A percentile compares a stretch with the other conserved stretches of the same genome.
Conservation (phyloP, 2,329 filamentous ascomycete genomes). For the Aspergillus clavatus region DNA sequence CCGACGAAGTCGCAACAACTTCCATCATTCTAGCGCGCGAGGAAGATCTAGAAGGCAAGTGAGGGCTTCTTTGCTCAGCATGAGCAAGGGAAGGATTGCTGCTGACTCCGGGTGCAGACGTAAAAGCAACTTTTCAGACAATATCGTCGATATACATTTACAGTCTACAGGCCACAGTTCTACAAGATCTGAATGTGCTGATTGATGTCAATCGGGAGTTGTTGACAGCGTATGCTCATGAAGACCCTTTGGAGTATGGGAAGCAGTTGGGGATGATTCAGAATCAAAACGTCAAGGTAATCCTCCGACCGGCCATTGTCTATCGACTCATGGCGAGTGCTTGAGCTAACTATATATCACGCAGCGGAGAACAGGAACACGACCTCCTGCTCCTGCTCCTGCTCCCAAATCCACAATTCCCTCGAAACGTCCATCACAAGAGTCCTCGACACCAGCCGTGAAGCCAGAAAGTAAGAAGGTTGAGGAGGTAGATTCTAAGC, state of each 20-base stretch:
- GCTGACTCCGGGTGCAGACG: slow-evolving; percentile 45
- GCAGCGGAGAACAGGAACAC: slow-evolving; percentile 47
- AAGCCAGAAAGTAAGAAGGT: slow-evolving; percentile 23
- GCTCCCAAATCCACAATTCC: slow-evolving; percentile 32
- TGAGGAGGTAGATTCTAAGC: slow-evolving; percentile 15
- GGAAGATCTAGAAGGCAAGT: slow-evolving; percentile 63
- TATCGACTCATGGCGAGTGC: neutral
- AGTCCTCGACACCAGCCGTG: slow-evolving; percentile 16
- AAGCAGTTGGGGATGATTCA: slow-evolving; percentile 68
- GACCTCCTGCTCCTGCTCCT: slow-evolving; percentile 32
- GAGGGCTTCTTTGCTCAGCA: neutral
- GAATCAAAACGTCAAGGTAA: slow-evolving; percentile 62
- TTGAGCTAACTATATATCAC: neutral
- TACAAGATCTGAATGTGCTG: slow-evolving; percentile 68
- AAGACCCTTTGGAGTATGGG: slow-evolving; percentile 56
- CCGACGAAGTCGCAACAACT: slow-evolving; percentile 51
- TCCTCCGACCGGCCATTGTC: neutral
- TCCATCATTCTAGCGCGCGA: slow-evolving; percentile 66
- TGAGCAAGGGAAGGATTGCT: neutral
- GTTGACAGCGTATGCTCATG: slow-evolving; percentile 49
- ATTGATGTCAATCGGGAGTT: slow-evolving; percentile 65
- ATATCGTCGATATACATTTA: slow-evolving; percentile 81
- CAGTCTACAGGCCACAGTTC: slow-evolving; percentile 66
- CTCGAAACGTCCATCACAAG: slow-evolving; percentile 38
- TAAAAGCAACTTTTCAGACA: slow-evolving; percentile 63